Evolutionary conservation across 140 eudicot species (phyloP).

Genomic region (Erigeron philadelphicus): DNA sequence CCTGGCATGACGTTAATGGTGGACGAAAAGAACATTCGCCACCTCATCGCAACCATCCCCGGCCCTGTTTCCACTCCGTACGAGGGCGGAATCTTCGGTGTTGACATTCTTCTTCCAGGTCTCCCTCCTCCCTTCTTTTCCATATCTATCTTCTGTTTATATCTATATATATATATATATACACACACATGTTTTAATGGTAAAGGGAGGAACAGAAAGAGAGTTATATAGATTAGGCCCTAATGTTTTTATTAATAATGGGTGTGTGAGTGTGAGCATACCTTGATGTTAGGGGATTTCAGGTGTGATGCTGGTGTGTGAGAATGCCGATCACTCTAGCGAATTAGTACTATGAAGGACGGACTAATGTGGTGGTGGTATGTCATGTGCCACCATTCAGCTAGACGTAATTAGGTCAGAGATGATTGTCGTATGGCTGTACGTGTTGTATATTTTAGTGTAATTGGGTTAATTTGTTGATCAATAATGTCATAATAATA

Average conservation of each 20-base stretch:
- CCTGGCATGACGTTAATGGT: conserved; percentile 26
- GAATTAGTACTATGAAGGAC: background rate
- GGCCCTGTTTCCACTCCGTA: conserved; percentile 37
- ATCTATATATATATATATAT: background rate
- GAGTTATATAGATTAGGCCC: too few species aligned
- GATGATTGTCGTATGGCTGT: background rate
- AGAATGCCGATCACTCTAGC: background rate
- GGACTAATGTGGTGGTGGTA: background rate
- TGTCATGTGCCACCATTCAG: background rate
- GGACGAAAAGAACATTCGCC: conserved; percentile 23
- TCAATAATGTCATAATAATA: too few species aligned
- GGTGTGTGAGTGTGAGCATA: too few species aligned
- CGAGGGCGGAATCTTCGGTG: conserved; percentile 31
- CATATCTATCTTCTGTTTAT: too few species aligned
- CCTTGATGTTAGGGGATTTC: too few species aligned
- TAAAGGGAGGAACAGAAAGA: too few species aligned
- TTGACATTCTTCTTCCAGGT: conserved; percentile 32
- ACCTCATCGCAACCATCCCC: conserved; percentile 38
- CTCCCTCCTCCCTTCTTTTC: background rate
- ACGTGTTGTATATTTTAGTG: too few species aligned
- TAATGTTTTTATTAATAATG: too few species aligned
- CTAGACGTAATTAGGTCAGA: background rate
- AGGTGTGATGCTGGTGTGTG: too few species aligned
- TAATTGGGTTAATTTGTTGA: too few species aligned
- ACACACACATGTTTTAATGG: background rate